Evolutionary conservation across 1,284 basidiomycete species (phyloP).

Genomic region (Retiboletus flavoniger): DNA sequence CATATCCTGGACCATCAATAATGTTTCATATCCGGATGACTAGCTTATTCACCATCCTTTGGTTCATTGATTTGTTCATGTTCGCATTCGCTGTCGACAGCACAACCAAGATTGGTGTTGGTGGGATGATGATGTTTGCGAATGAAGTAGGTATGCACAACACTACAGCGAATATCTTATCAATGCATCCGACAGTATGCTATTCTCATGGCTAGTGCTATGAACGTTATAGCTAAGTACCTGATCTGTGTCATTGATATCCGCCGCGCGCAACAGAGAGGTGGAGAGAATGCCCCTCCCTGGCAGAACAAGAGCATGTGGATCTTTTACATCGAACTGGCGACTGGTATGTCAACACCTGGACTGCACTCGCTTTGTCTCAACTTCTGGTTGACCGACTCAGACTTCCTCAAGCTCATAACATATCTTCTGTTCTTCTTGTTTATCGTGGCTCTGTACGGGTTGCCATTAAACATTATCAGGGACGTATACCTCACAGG

Average conservation of each 20-base stretch:
- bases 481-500: slow-evolving; percentile 96
- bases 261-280: slow-evolving; percentile 69
- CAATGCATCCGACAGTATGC: slow-evolving; percentile 62
- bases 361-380: slow-evolving; percentile 18
- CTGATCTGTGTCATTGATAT: slow-evolving; percentile 82
- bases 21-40: slow-evolving; percentile 86
- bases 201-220: slow-evolving; percentile 80
- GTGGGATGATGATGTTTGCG: slow-evolving; percentile 91
- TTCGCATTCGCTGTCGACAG: slow-evolving; percentile 77
- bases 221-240: slow-evolving; percentile 84
- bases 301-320: slow-evolving; percentile 99
- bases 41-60: slow-evolving; percentile 67
- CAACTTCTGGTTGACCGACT: background rate
- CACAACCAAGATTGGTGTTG: slow-evolving; percentile 77
- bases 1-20: slow-evolving; percentile 78
- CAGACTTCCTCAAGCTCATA: slow-evolving; percentile 90
- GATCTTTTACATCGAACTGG: slow-evolving; percentile 91
- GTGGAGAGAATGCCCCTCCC: slow-evolving; percentile 83
- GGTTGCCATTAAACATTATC: slow-evolving; percentile 94
- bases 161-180: slow-evolving; percentile 5
- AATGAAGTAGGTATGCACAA: slow-evolving; percentile 67
- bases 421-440: slow-evolving; percentile 94
- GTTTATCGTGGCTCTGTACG: slow-evolving; percentile 90
- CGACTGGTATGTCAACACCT: slow-evolving; percentile 63
- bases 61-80: slow-evolving; percentile 70